Base-by-base conservation (phyloP, 768 basidiomycete genomes). In the Lactifluus hygrophoroides region DNA sequence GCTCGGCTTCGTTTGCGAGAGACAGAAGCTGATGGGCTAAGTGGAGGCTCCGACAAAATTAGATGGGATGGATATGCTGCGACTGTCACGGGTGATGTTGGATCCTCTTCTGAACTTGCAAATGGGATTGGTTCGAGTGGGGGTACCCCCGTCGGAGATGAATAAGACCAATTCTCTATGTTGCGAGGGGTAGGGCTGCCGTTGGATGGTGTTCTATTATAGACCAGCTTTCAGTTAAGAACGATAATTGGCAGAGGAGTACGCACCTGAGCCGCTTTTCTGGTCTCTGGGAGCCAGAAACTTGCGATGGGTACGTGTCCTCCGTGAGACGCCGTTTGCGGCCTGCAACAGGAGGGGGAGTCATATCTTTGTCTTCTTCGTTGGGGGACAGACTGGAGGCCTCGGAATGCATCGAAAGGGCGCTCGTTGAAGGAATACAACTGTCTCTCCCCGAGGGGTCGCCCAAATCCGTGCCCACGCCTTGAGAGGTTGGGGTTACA, bases 261-360 rank as follows among this genome's bases (percentile, higher is more conserved):
- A 55, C 58, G 19, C 9, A 60, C 58, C 58, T 40, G 42, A 4
- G 23, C 17, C 58, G 46, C 16, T 60, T 60, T 17, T n/a, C 28
- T 1, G 58, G 48, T 16, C 27, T 54, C n/a, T 17, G 32, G 7
- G 14, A 8, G 21, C 17, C 43, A 37, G 14, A 21, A 21, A 7
- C 19, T 34, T 19, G 21, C 0, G 5, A 51, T 11, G 14, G 32
- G 25, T 27, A 3, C 2, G 2, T 28, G 9, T 60, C 58, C 1
- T 55, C 53, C 3, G 19, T 0, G 19, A 45, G 42, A 19, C 4
- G n/a, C 13, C 62, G 55, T 40, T 64, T 64, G 32, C 25, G 9
- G 27, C 62, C 62, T 19, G 48, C 59, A 5, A 64, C 38, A 13
- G 62, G 10, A 13, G 60, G 59, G 0, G 62, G 60, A 0, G 37